Evolutionary conservation across 225 moss, liverwort and hornwort species (phyloP).

Genomic region (Pseudoscleropodium purum): DNA sequence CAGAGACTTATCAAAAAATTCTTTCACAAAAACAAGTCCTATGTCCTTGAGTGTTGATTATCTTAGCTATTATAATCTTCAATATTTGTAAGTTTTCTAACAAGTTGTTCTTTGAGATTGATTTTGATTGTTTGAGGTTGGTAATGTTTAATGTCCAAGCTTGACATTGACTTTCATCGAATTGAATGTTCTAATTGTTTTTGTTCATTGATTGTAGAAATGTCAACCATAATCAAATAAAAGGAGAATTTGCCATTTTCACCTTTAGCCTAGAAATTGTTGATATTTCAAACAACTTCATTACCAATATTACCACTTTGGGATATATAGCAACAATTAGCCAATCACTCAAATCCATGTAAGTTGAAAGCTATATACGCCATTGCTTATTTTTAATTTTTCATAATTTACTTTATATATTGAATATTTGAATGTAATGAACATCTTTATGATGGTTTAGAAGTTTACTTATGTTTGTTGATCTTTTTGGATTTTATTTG

Average conservation of each 20-base stretch:
- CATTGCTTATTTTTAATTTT: neutral
- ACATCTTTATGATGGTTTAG: neutral
- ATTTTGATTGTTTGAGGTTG: neutral
- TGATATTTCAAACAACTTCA: neutral
- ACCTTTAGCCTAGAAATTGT: neutral
- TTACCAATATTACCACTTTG: neutral
- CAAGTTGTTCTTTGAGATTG: neutral
- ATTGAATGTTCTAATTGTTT: neutral
- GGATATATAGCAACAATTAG: neutral
- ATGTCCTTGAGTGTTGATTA: accelerated
- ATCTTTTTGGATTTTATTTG: neutral
- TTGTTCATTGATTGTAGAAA: neutral
- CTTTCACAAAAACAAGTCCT: neutral
- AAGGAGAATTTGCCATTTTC: neutral
- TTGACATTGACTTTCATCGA: neutral
- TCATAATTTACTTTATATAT: neutral
- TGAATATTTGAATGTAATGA: neutral
- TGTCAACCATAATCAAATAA: neutral
- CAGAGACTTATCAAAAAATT: neutral
- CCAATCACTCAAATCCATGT: neutral
- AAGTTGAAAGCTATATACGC: neutral
- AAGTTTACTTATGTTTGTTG: neutral
- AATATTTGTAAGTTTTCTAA: neutral
- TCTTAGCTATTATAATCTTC: accelerated
- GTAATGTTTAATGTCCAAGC: neutral